phyloP scores from a whole-genome alignment of 2,329 filamentous ascomycete genomes.

The Colletotrichum orbiculare region DNA sequence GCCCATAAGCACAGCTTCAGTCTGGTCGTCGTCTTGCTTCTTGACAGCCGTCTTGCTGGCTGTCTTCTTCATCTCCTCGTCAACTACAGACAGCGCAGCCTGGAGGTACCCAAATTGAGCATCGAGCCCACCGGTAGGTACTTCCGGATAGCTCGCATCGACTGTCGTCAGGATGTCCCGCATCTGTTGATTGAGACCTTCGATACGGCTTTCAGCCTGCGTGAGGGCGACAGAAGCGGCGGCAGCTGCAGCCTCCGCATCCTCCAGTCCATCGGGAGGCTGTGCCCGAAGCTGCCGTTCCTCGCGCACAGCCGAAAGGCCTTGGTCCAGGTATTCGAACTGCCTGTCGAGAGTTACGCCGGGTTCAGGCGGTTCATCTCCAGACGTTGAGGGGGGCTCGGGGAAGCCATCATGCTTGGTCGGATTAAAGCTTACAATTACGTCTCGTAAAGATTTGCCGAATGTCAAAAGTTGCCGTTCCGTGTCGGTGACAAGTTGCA shows the following conservation, averaged over 20 bases:
- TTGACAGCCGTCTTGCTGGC: constrained; percentile 43
- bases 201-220: constrained; percentile 66
- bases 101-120: constrained; percentile 78
- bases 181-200: constrained; percentile 72
- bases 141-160: constrained; percentile 62
- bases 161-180: constrained; percentile 65
- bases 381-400: constrained; percentile 48
- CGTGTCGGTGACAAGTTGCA: constrained; percentile 67
- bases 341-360: constrained; percentile 61
- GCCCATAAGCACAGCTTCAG: constrained; percentile 63
- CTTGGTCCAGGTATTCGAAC: constrained; percentile 77
- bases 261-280: constrained; percentile 37
- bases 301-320: constrained; percentile 69
- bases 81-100: constrained; percentile 64
- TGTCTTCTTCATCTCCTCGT: constrained; percentile 53
- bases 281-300: constrained; percentile 62
- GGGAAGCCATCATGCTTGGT: constrained; percentile 59
- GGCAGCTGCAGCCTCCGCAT: constrained; percentile 40
- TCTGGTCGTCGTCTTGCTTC: constrained; percentile 62
- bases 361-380: constrained; percentile 3
- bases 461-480: constrained; percentile 75
- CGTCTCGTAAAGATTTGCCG: constrained; percentile 73
- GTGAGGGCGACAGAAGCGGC: constrained; percentile 41
- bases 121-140: constrained; percentile 71
- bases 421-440: constrained; percentile 74